Conservation (phyloP, 352 stramenopile genomes). For the Pythium monospermum region DNA sequence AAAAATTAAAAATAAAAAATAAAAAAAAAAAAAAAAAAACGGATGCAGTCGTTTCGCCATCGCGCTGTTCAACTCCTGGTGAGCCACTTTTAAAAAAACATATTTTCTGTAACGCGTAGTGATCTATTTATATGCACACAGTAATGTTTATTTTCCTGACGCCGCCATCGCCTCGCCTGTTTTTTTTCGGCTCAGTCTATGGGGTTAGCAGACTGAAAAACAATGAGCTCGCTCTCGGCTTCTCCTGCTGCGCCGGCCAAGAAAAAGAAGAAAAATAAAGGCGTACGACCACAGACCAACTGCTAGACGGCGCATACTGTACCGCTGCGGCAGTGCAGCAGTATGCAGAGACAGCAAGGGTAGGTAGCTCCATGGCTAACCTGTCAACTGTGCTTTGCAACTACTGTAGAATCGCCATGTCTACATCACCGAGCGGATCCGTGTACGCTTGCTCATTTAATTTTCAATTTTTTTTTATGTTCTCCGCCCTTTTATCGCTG, state of each 20-base stretch:
- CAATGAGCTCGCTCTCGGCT: slow-evolving; percentile 8
- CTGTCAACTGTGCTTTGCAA: background rate
- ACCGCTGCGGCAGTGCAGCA: background rate
- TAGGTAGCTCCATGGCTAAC: background rate
- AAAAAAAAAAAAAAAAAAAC: no score
- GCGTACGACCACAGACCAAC: background rate
- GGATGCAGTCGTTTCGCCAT: no score
- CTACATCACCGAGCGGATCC: slow-evolving; percentile 70
- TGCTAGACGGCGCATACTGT: background rate
- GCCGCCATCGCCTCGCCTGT: no score
- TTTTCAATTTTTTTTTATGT: background rate
- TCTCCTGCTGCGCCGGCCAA: background rate
- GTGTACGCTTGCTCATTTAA: slow-evolving; percentile 25
- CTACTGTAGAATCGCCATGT: slow-evolving; percentile 56
- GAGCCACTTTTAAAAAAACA: no score
- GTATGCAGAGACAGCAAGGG: background rate
- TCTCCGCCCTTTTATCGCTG: background rate
- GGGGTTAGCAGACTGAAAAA: background rate
- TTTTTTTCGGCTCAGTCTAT: no score
- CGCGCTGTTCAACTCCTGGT: no score
- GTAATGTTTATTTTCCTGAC: no score
- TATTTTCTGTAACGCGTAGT: no score
- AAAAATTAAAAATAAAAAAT: no score
- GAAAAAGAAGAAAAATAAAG: slow-evolving; percentile 26
- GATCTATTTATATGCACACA: no score